Percentiles rank a stretch among this genome's conserved stretches.
These are phyloP conservation scores for Lumnitzera racemosa DNA, from an alignment of 345 rosid species.

Conservation along the genomic window DNA sequence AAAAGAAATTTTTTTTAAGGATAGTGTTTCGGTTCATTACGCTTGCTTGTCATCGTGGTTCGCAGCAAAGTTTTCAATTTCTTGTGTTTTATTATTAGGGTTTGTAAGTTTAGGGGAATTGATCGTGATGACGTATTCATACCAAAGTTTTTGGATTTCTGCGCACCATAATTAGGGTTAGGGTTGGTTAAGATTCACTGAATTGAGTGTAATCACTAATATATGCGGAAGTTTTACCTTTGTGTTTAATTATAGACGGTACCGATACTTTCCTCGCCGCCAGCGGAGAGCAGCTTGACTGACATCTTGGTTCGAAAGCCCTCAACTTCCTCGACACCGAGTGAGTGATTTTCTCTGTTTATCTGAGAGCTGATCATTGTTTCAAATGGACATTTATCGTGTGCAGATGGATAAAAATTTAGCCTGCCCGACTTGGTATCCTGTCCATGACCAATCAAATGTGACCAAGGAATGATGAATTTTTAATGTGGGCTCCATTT, in stretches of 20 bases:
- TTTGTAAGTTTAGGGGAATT: neutral
- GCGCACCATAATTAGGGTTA: no score
- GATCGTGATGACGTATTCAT: no score
- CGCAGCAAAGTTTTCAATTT: neutral
- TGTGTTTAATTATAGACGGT: slow-evolving; percentile 34
- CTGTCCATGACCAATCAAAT: no score
- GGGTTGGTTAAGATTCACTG: neutral
- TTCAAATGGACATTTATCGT: no score
- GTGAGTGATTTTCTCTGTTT: slow-evolving; percentile 20
- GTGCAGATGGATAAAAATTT: no score
- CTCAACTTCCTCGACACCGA: slow-evolving; percentile 42
- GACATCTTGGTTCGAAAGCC: slow-evolving; percentile 86
- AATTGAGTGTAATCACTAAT: neutral
- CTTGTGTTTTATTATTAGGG: neutral
- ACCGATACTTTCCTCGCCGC: slow-evolving; percentile 67
- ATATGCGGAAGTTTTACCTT: neutral
- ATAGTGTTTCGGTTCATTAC: neutral
- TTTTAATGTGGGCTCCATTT: no score
- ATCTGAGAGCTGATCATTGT: no score
- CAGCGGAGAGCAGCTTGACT: slow-evolving; percentile 75
- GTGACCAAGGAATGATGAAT: no score
- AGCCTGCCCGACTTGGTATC: no score
- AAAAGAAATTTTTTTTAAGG: neutral
- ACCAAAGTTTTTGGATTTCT: no score
- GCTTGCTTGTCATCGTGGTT: neutral